These are phyloP conservation scores for Metschnikowia colocasiae DNA, from an alignment of 805 yeast species.

Conservation along the genomic window DNA sequence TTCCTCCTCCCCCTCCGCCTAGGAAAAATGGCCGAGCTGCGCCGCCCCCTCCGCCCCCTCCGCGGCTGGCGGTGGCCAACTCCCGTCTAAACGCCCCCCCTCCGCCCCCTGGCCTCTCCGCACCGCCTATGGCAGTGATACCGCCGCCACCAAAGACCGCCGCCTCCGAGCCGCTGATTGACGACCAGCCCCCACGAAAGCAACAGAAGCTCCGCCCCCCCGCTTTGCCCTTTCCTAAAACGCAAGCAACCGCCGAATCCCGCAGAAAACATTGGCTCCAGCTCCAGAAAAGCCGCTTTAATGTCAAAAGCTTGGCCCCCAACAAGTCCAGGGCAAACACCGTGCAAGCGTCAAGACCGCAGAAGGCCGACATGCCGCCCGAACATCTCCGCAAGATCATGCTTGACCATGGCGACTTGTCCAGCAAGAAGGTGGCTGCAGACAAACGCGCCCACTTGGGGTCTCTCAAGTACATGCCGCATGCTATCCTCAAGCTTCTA, in stretches of 20 bases:
- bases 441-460: conserved; percentile 88
- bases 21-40: background rate
- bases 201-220: conserved; percentile 5
- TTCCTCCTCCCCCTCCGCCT: conserved; percentile 22
- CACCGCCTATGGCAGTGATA: background rate
- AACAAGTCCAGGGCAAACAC: conserved; percentile 33
- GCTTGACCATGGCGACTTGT: conserved; percentile 78
- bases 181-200: conserved; percentile 13
- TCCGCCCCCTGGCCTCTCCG: conserved; percentile 20
- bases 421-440: conserved; percentile 70
- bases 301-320: conserved; percentile 10
- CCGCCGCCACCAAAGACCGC: background rate
- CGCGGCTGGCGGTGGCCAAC: background rate
- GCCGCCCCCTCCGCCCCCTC: conserved; percentile 38
- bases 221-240: background rate
- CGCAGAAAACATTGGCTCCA: conserved; percentile 59
- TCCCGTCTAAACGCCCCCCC: background rate
- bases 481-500: conserved; percentile 80
- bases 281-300: conserved; percentile 56
- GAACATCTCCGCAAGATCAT: conserved; percentile 87
- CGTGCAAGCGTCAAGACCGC: conserved; percentile 42
- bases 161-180: background rate
- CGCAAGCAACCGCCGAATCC: no score
- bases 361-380: conserved; percentile 84
- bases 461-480: conserved; percentile 92